Evolutionary conservation across 1,284 basidiomycete species (phyloP).

Genomic region (Chalciporus sp.): DNA sequence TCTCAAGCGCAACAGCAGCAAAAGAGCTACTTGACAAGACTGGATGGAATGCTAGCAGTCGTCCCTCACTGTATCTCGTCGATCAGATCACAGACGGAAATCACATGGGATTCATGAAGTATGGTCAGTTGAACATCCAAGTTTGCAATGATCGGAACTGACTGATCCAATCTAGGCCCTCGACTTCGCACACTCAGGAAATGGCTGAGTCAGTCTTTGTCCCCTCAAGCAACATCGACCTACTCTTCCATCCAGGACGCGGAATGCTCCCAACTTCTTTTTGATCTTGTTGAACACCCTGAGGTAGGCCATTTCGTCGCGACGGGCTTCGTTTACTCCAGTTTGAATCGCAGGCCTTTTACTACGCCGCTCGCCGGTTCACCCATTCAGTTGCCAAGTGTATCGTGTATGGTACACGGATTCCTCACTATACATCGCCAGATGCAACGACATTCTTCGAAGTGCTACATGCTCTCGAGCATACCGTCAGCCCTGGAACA

Average conservation of each 20-base stretch:
- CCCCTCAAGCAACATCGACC: background rate
- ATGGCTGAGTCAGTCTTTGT: conserved; percentile 3
- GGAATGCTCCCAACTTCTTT: conserved; percentile 6
- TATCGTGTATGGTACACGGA: conserved; percentile 2
- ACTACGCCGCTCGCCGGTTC: conserved; percentile 1
- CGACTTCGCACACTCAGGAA: conserved; percentile 6
- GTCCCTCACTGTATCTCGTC: conserved; percentile 5
- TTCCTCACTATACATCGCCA: conserved; percentile 6
- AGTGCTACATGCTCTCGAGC: conserved; percentile 2
- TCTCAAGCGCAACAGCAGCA: conserved; percentile 5
- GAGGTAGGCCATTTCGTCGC: background rate
- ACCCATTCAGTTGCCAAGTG: conserved; percentile 6
- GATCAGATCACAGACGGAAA: conserved; percentile 6
- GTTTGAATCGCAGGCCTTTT: conserved; percentile 1
- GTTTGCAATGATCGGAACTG: background rate
- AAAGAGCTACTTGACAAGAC: conserved; percentile 7
- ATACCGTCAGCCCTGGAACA: conserved; percentile 3
- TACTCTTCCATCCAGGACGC: conserved; percentile 1
- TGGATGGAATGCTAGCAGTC: conserved; percentile 7
- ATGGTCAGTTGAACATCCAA: background rate
- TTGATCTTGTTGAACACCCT: conserved; percentile 1
- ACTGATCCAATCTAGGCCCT: background rate
- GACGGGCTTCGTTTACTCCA: too few species aligned
- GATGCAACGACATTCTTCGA: conserved; percentile 6
- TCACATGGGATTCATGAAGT: conserved; percentile 9